Evolutionary conservation across 371 early-diverging fungal genomes (phyloP).

Genomic region (Thermomucor indicae-seudaticae): DNA sequence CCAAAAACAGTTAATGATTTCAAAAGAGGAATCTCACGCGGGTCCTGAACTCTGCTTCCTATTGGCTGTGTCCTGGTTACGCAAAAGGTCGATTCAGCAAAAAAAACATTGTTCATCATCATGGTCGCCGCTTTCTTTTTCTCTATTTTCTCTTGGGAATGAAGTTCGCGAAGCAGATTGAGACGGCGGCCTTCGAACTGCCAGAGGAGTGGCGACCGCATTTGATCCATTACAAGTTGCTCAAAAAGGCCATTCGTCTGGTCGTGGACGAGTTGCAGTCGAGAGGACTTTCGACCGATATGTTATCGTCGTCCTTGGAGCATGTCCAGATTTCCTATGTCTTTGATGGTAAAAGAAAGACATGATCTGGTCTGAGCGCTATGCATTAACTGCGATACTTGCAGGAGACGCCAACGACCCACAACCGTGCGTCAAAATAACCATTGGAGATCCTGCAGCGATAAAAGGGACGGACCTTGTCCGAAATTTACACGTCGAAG

Average conservation of each 20-base stretch:
- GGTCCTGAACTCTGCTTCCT: too few species aligned
- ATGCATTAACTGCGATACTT: too few species aligned
- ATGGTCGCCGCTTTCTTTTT: not conserved
- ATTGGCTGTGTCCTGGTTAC: too few species aligned
- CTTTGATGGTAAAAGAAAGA: conserved; percentile 13
- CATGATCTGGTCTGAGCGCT: too few species aligned
- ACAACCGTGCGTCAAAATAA: conserved; percentile 34
- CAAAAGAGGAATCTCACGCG: too few species aligned
- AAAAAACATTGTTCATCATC: too few species aligned
- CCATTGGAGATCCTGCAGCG: conserved; percentile 17
- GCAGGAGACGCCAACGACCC: conserved; percentile 27
- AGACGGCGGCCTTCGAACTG: conserved; percentile 59
- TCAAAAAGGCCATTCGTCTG: conserved; percentile 59
- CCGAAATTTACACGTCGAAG: too few species aligned
- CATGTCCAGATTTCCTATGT: too few species aligned
- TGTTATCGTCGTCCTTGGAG: not conserved
- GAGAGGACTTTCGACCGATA: conserved; percentile 3
- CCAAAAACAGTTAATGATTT: too few species aligned
- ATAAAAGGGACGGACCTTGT: too few species aligned
- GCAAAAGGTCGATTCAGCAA: too few species aligned
- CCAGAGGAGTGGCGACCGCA: conserved; percentile 65
- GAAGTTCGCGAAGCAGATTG: conserved; percentile 76
- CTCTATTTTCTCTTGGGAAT: too few species aligned
- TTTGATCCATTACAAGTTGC: conserved; percentile 59
- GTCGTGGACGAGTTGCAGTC: conserved; percentile 56